These are phyloP conservation scores for Comarum palustre DNA, from an alignment of 306 rosid species.

Conservation along the genomic window DNA sequence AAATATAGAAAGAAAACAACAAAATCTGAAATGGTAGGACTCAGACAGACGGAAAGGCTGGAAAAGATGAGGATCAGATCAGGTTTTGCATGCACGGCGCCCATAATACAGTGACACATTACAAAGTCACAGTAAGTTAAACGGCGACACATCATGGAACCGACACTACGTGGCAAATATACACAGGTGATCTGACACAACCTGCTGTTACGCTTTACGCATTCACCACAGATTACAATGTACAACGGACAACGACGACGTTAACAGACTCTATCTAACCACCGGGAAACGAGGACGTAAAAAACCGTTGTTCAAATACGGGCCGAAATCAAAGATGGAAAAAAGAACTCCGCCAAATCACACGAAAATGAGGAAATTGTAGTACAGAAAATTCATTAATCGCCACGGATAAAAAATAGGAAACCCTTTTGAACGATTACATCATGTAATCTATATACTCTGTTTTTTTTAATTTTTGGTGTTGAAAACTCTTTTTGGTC, in stretches of 20 bases:
- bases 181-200: background rate
- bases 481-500: conserved; percentile 2
- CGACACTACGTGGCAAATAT: conserved; percentile 14
- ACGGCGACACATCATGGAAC: background rate
- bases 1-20: background rate
- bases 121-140: background rate
- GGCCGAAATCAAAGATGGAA: background rate
- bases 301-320: background rate
- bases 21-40: background rate
- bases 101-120: background rate
- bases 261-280: background rate
- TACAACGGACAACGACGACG: background rate
- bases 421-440: conserved; percentile 36
- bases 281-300: background rate
- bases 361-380: conserved; percentile 9
- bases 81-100: background rate
- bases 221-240: background rate
- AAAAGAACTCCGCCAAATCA: conserved; percentile 24
- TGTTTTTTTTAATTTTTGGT: background rate
- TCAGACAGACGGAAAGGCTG: background rate
- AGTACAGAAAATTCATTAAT: conserved; percentile 34
- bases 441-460: conserved; percentile 10
- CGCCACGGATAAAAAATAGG: conserved; percentile 30
- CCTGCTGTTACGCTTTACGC: conserved; percentile 1
- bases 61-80: conserved; percentile 2